Base-by-base conservation (phyloP, 1,284 basidiomycete genomes). In the Austropuccinia psidii region DNA sequence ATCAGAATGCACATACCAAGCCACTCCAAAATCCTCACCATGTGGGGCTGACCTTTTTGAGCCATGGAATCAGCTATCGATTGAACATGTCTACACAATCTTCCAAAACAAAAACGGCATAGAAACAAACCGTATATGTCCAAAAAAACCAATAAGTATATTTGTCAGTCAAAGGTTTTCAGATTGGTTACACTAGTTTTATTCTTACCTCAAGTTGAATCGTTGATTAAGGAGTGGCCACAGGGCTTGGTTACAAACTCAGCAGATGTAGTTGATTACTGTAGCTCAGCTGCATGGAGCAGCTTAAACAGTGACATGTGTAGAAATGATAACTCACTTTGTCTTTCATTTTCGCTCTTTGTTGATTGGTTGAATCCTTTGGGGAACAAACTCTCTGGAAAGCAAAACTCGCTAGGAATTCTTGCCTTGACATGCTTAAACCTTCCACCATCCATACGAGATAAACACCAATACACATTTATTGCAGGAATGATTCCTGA, bases 151-250 rank as follows among this genome's bases (percentile, higher is more conserved):
- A 5, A 15, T 11, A 35, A 35, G 57, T 21, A 39, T 29, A 7
- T 67, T 67, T 67, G 45, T 55, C 6, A 41, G 33, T 24, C 65
- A 67, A 27, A 27, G 29, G 21, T 37, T 67, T 5, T 24, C 29
- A 3, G 35, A 67, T 21, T 67, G 65, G 65, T n/a, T 67, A 4
- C 11, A 35, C 6, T 67, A 50, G 65, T 67, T 67, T 31, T 67
- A 2, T n/a, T 15, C n/a, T 24, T 41, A 8, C 31, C 49, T 3
- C n/a, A 54, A 41, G 49, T 67, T 21, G 65, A 67, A 31, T 6
- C 1, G 17, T 4, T 39, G 0, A 67, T 67, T 3, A 19, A 60
- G 43, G 35, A 60, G 43, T 60, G 27, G 8, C n/a, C n/a, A n/a
- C n/a, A n/a, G n/a, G n/a, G n/a, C n/a, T n/a, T n/a, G n/a, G n/a